phyloP scores from a whole-genome alignment of 768 basidiomycete species.

The Calocybe indica region DNA sequence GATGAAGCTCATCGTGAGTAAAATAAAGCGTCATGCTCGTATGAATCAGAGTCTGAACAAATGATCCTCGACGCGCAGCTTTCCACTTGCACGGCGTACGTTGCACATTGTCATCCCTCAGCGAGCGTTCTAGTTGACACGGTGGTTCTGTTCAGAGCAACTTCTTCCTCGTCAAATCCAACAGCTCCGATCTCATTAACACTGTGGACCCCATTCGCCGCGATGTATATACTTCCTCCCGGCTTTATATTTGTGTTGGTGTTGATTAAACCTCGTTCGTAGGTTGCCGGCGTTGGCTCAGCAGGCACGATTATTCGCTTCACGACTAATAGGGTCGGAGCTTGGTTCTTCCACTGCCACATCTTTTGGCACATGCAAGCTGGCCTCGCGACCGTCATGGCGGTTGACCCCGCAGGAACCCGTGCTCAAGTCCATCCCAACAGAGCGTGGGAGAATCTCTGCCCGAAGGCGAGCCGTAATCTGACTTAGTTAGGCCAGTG shows the following conservation, averaged over 20 bases:
- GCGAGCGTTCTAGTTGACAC: neutral
- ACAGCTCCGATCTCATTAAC: slow-evolving; percentile 25
- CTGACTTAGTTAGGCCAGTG: too few species aligned
- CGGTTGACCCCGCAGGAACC: neutral
- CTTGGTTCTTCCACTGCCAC: slow-evolving; percentile 17
- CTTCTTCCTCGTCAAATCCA: slow-evolving; percentile 32
- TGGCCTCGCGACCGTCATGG: slow-evolving; percentile 11
- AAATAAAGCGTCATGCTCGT: too few species aligned
- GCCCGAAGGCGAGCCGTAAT: too few species aligned
- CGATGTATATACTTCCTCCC: too few species aligned
- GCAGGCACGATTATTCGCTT: slow-evolving; percentile 33
- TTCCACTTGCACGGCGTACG: slow-evolving; percentile 26
- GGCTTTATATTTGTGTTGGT: neutral
- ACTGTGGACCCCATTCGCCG: slow-evolving; percentile 32
- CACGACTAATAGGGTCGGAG: slow-evolving; percentile 30
- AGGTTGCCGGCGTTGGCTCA: slow-evolving; percentile 25
- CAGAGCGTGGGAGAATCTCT: too few species aligned
- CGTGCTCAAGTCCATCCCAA: too few species aligned
- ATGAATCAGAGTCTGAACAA: too few species aligned
- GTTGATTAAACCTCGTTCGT: slow-evolving; percentile 37
- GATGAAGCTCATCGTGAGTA: slow-evolving; percentile 23
- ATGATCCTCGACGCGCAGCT: neutral
- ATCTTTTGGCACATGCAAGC: slow-evolving; percentile 11
- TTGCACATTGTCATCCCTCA: slow-evolving; percentile 1
- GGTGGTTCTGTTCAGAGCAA: slow-evolving; percentile 16